phyloP scores from a whole-genome alignment of 2,329 filamentous ascomycete species.

The Penicillium fuscoglaucum region DNA sequence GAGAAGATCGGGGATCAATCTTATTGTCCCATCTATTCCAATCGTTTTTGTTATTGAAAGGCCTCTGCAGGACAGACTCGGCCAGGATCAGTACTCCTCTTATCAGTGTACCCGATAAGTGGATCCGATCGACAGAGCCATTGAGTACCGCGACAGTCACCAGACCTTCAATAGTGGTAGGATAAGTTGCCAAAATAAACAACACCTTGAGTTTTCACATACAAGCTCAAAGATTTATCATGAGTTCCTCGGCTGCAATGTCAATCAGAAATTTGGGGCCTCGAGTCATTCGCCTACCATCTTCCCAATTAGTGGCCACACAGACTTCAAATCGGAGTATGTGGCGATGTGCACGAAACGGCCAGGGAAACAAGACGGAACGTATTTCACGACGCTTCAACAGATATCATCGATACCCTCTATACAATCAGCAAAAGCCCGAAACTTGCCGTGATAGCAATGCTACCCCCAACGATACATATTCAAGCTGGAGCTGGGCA shows the following conservation, averaged over 20 bases:
- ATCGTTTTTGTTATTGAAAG: not conserved
- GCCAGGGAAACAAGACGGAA: slow-evolving; percentile 14
- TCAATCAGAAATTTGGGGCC: slow-evolving; percentile 7
- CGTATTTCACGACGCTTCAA: slow-evolving; percentile 7
- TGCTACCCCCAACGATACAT: slow-evolving; percentile 4
- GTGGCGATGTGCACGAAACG: slow-evolving; percentile 15
- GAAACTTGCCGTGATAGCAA: slow-evolving; percentile 9
- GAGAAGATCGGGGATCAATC: not conserved
- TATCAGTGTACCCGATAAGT: not conserved
- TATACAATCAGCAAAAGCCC: slow-evolving; percentile 8
- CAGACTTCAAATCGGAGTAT: slow-evolving; percentile 11
- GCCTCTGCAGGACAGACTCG: not conserved
- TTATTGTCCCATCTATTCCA: not conserved
- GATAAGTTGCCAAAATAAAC: too few relatives aligned
- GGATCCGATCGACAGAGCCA: not conserved
- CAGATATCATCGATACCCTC: slow-evolving; percentile 14
- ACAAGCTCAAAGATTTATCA: slow-evolving; percentile 2
- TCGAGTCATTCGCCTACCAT: slow-evolving; percentile 10
- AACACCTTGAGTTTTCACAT: not conserved
- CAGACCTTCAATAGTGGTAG: not conserved
- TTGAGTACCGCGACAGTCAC: not conserved
- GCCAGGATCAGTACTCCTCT: not conserved
- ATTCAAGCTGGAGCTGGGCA: slow-evolving; percentile 3
- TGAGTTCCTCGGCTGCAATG: slow-evolving; percentile 18
- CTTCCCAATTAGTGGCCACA: slow-evolving; percentile 12